Evolutionary conservation across 2,329 filamentous ascomycete genomes (phyloP).

Genomic region (Ceratocystis smalleyi): DNA sequence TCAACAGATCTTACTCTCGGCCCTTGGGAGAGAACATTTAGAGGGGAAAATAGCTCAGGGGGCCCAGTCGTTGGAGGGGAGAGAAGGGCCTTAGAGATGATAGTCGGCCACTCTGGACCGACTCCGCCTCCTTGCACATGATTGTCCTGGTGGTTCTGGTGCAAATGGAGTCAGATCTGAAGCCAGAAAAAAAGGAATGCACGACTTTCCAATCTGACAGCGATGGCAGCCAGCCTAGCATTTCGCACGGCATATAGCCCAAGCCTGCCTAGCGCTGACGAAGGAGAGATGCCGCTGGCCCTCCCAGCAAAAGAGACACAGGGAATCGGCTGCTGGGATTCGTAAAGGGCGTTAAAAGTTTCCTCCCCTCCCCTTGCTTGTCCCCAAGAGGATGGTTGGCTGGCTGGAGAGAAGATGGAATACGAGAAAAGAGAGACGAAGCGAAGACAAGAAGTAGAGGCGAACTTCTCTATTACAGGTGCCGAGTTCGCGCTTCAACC

Average conservation of each 20-base stretch:
- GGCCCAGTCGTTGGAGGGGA: not conserved
- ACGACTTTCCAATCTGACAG: not conserved
- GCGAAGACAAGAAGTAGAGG: not conserved
- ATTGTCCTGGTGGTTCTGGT: too few species aligned
- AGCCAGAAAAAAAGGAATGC: not conserved
- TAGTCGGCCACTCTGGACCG: not conserved
- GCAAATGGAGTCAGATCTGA: not conserved
- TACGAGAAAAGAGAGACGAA: not conserved
- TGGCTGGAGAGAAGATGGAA: not conserved
- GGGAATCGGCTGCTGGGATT: not conserved
- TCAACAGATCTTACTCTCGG: not conserved
- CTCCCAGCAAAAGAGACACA: not conserved
- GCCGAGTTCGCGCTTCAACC: too few species aligned
- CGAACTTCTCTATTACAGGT: too few species aligned
- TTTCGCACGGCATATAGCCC: not conserved
- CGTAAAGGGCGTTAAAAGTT: not conserved
- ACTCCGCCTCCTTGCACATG: not conserved
- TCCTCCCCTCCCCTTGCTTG: not conserved
- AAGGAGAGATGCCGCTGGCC: not conserved
- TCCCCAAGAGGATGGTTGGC: not conserved
- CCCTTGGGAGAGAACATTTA: not conserved
- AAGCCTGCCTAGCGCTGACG: not conserved
- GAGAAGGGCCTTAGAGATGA: not conserved
- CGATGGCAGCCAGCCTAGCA: not conserved
- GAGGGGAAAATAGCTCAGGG: constrained; percentile 2